These are phyloP conservation scores for Sarcocystis neurona DNA, from an alignment of 169 alveolate species.

Conservation along the genomic window DNA sequence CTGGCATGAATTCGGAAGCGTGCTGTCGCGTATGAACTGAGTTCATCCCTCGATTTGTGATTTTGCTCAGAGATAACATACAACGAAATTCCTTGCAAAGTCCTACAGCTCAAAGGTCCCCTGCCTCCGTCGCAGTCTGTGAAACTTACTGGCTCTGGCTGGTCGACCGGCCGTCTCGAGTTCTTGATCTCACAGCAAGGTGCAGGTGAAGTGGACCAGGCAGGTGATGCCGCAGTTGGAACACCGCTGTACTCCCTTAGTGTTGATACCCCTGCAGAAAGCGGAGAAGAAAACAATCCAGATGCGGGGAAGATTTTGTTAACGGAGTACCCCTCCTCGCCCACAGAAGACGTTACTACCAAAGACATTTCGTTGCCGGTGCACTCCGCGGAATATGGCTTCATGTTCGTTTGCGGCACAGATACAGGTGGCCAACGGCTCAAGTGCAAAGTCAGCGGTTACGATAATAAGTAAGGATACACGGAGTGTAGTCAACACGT, in stretches of 20 bases:
- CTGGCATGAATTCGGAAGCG: no score
- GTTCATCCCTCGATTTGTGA: no score
- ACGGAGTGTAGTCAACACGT: no score
- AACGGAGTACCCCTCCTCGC: background rate
- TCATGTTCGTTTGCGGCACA: slow-evolving; percentile 12
- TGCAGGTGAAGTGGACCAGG: background rate
- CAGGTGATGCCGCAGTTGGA: background rate
- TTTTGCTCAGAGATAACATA: no score
- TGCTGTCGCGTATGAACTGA: no score
- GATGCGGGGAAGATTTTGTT: background rate
- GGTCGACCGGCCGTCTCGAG: background rate
- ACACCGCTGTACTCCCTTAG: no score
- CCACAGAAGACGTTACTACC: no score
- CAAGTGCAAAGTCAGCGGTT: background rate
- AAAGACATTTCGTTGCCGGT: background rate
- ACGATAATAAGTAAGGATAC: slow-evolving; percentile 11
- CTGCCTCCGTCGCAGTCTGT: background rate
- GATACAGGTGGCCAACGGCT: background rate
- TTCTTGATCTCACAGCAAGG: background rate
- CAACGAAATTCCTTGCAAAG: background rate
- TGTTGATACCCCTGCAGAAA: no score
- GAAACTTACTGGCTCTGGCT: background rate
- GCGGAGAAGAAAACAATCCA: background rate
- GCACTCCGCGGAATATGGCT: background rate
- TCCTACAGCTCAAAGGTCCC: background rate